phyloP scores from a whole-genome alignment of 2,329 filamentous ascomycete species.

The Colletotrichum sp. region DNA sequence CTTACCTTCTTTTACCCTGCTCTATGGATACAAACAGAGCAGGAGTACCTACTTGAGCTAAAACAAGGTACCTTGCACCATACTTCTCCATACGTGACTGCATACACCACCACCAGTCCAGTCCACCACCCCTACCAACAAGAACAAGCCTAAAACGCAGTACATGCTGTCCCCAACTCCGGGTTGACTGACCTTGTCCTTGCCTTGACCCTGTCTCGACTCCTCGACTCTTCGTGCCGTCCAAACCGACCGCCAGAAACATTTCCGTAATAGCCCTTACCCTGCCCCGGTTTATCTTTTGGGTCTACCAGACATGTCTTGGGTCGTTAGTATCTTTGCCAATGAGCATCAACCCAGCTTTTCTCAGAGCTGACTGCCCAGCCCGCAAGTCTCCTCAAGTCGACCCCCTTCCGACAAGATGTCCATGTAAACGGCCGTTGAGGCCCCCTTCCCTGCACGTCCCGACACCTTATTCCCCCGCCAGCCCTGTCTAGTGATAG shows the following conservation, averaged over 20 bases:
- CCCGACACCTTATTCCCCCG: constrained; percentile 5
- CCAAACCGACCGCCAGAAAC: constrained; percentile 8
- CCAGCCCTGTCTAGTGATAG: constrained; percentile 20
- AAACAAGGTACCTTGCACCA: neutral
- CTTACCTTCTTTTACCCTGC: neutral
- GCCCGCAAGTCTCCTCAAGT: constrained; percentile 1
- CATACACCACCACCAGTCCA: neutral
- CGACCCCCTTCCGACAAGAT: neutral
- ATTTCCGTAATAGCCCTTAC: constrained; percentile 9
- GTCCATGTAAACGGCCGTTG: constrained; percentile 4
- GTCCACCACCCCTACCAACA: neutral
- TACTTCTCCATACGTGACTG: neutral
- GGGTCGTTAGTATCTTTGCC: constrained; percentile 4
- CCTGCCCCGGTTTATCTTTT: constrained; percentile 20
- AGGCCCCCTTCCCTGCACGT: constrained; percentile 6
- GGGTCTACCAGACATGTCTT: constrained; percentile 20
- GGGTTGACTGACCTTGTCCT: constrained; percentile 8
- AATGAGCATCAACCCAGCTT: neutral
- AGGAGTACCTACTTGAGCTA: neutral
- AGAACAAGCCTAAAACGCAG: neutral
- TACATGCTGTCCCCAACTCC: constrained; percentile 10
- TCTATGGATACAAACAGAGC: neutral
- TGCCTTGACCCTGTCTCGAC: neutral
- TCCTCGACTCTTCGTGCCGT: constrained; percentile 2
- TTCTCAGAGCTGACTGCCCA: constrained; percentile 17